phyloP scores from a whole-genome alignment of 1,284 basidiomycete genomes.

The Schizopora paradoxa region DNA sequence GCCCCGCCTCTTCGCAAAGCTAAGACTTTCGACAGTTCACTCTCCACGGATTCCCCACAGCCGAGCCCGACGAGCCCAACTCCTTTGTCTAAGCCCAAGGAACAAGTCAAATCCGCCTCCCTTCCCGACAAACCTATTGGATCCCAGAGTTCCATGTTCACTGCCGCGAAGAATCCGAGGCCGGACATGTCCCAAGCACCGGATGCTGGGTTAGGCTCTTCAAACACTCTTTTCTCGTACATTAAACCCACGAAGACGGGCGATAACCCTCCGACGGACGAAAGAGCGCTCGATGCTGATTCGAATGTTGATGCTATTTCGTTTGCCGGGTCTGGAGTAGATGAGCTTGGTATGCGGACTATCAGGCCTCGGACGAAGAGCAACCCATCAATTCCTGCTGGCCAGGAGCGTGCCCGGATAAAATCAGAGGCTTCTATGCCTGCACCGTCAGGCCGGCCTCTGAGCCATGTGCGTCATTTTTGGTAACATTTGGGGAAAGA shows the following conservation, averaged over 20 bases:
- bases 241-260: conserved; percentile 47
- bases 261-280: conserved; percentile 28
- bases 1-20: conserved; percentile 13
- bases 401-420: conserved; percentile 23
- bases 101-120: conserved; percentile 1
- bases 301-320: conserved; percentile 17
- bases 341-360: conserved; percentile 55
- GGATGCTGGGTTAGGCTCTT: conserved; percentile 36
- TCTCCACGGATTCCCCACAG: not conserved
- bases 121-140: too few relatives aligned
- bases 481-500: conserved; percentile 44
- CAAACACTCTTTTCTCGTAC: conserved; percentile 46
- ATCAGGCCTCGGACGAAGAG: conserved; percentile 20
- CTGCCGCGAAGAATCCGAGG: conserved; percentile 1
- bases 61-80: not conserved
- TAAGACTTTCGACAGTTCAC: conserved; percentile 12
- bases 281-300: conserved; percentile 22
- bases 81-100: conserved; percentile 3
- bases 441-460: conserved; percentile 47
- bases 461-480: conserved; percentile 80
- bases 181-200: conserved; percentile 12
- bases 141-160: too few relatives aligned
- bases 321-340: conserved; percentile 32
- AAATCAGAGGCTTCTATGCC: conserved; percentile 30
- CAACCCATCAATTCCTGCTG: conserved; percentile 11